A percentile compares a stretch with the other conserved stretches of the same genome.
Evolutionary conservation across 129 eudicot genomes (phyloP).

Genomic region (Silybum marianum): DNA sequence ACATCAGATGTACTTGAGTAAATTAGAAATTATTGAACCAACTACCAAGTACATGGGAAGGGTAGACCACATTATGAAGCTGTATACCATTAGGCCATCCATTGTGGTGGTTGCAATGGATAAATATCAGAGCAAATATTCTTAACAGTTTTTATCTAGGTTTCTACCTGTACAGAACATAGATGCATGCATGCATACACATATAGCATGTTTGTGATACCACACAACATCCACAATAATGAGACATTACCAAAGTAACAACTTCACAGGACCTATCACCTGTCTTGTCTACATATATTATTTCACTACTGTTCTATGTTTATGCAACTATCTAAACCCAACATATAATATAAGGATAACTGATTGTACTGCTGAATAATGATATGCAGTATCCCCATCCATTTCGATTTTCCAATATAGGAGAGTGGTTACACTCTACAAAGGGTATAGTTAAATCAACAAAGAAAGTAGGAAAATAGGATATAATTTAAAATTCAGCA

Average conservation of each 20-base stretch:
- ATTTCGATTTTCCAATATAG: not conserved
- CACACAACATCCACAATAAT: not conserved
- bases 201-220: not conserved
- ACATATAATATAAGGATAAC: not conserved
- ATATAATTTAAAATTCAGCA: not conserved
- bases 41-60: not conserved
- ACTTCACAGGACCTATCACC: not conserved
- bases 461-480: slow-evolving; percentile 8
- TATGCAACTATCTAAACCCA: not conserved
- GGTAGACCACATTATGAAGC: not conserved
- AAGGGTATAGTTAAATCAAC: not conserved
- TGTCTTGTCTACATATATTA: not conserved
- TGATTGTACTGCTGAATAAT: not conserved
- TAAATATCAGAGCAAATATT: not conserved
- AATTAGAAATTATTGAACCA: not conserved
- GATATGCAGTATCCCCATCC: not conserved
- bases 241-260: not conserved
- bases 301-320: not conserved
- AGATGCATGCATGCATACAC: not conserved
- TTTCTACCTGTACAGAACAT: not conserved
- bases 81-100: not conserved
- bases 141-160: not conserved
- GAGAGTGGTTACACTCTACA: slow-evolving; percentile 1
- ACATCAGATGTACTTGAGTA: not conserved
- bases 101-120: not conserved